These are phyloP conservation scores for Backusella sp. DNA, from an alignment of 192 early-diverging fungal genomes.

Conservation along the genomic window DNA sequence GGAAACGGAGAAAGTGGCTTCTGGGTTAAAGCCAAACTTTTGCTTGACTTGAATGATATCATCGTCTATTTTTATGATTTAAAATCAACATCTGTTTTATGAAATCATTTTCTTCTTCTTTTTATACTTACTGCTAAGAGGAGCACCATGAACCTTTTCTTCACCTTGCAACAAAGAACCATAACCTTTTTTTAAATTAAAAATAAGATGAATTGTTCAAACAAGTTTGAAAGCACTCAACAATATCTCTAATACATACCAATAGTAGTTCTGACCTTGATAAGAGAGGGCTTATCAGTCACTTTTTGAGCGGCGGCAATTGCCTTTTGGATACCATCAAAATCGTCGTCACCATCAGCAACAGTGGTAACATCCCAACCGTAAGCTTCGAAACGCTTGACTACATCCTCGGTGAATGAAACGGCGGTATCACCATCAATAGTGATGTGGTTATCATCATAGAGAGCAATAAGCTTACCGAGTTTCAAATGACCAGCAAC, in stretches of 20 bases:
- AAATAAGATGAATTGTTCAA: background rate
- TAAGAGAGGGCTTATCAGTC: slow-evolving; percentile 86
- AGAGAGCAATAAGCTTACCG: slow-evolving; percentile 92
- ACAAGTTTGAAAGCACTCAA: background rate
- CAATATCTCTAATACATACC: slow-evolving; percentile 42
- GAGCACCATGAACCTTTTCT: slow-evolving; percentile 89
- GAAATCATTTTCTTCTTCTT: background rate
- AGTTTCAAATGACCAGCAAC: slow-evolving; percentile 71
- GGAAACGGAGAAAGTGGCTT: slow-evolving; percentile 73
- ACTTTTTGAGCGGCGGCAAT: slow-evolving; percentile 81
- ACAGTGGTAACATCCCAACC: slow-evolving; percentile 88
- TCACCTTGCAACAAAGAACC: slow-evolving; percentile 88
- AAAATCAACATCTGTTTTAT: background rate
- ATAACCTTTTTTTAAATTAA: slow-evolving; percentile 37
- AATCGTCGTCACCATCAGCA: slow-evolving; percentile 79
- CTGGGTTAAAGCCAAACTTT: slow-evolving; percentile 81
- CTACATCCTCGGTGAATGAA: slow-evolving; percentile 92
- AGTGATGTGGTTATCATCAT: slow-evolving; percentile 96
- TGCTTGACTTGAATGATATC: slow-evolving; percentile 82
- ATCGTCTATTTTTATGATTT: slow-evolving; percentile 38
- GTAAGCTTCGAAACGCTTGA: slow-evolving; percentile 85
- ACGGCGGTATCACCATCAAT: slow-evolving; percentile 87
- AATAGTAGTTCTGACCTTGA: slow-evolving; percentile 89
- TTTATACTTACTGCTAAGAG: slow-evolving; percentile 55
- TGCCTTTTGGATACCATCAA: slow-evolving; percentile 67